Evolutionary conservation across 805 yeast species (phyloP).

Genomic region (Lachancea kluyveri): DNA sequence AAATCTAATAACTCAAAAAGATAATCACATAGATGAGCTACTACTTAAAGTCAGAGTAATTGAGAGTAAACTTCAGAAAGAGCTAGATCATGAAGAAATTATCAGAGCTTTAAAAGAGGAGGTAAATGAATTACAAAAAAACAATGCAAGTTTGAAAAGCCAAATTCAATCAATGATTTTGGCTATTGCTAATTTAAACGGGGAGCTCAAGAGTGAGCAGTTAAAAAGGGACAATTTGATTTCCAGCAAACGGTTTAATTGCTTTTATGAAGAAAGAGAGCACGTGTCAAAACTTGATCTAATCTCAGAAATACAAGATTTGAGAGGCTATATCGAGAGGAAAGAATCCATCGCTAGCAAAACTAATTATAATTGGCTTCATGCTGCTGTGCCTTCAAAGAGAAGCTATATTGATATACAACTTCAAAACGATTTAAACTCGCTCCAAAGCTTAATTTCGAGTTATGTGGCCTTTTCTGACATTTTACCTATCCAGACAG

Average conservation of each 20-base stretch:
- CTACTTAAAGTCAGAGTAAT: slow-evolving; percentile 40
- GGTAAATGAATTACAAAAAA: slow-evolving; percentile 19
- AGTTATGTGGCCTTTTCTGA: neutral
- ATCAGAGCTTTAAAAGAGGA: slow-evolving; percentile 9
- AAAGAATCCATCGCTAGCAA: too few species aligned
- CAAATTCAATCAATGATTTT: slow-evolving; percentile 11
- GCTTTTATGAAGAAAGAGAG: slow-evolving; percentile 31
- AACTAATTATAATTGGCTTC: too few species aligned
- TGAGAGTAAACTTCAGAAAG: slow-evolving; percentile 36
- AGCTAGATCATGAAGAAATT: slow-evolving; percentile 22
- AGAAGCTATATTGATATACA: too few species aligned
- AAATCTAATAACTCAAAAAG: slow-evolving; percentile 2
- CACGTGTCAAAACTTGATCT: slow-evolving; percentile 32
- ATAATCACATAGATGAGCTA: too few species aligned
- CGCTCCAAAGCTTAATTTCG: neutral
- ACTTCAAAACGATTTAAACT: slow-evolving; percentile 1
- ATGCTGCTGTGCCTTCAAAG: too few species aligned
- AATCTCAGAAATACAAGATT: slow-evolving; percentile 39
- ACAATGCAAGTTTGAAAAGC: slow-evolving; percentile 13
- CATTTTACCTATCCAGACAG: too few species aligned
- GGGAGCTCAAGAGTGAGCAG: slow-evolving; percentile 22
- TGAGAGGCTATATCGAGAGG: too few species aligned
- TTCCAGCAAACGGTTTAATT: slow-evolving; percentile 29
- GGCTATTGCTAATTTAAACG: slow-evolving; percentile 12
- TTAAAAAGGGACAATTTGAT: slow-evolving; percentile 21